phyloP scores from a whole-genome alignment of 2,329 filamentous ascomycete genomes.

The Hawksworthiomyces lignivorus region DNA sequence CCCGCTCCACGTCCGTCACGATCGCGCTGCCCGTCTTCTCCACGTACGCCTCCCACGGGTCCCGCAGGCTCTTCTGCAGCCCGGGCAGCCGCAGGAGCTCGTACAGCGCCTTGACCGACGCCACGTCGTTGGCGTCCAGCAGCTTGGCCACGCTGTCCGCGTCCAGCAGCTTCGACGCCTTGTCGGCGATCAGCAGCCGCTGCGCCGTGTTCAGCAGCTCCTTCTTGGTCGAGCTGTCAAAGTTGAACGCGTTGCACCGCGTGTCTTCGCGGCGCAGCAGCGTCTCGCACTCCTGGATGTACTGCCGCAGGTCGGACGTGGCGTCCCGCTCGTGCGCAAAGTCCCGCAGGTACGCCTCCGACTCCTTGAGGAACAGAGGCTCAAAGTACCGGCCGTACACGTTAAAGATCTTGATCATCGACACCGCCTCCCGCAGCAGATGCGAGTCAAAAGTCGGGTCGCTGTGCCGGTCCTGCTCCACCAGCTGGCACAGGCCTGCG shows the following conservation, averaged over 20 bases:
- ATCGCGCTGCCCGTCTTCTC: constrained; percentile 65
- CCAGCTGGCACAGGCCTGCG: constrained; percentile 64
- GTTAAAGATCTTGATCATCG: constrained; percentile 77
- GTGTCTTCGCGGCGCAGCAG: constrained; percentile 66
- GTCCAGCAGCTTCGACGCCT: constrained; percentile 59
- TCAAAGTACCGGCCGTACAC: constrained; percentile 79
- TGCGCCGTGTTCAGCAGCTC: constrained; percentile 69
- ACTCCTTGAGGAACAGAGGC: constrained; percentile 60
- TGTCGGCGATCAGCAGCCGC: constrained; percentile 59
- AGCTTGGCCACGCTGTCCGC: constrained; percentile 62
- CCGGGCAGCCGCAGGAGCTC: constrained; percentile 63
- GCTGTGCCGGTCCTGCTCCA: constrained; percentile 62
- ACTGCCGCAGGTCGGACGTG: constrained; percentile 56
- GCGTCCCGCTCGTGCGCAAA: constrained; percentile 62
- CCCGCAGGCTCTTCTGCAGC: constrained; percentile 61
- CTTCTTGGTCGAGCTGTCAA: constrained; percentile 76
- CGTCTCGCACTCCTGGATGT: constrained; percentile 61
- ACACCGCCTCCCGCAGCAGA: constrained; percentile 67
- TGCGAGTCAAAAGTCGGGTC: constrained; percentile 49
- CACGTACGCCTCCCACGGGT: constrained; percentile 74
- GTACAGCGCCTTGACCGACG: constrained; percentile 70
- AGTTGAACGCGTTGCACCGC: constrained; percentile 71
- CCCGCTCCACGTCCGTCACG: constrained; percentile 69
- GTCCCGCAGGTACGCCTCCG: constrained; percentile 57
- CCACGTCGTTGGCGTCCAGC: constrained; percentile 60